Percentiles rank a stretch among this genome's conserved stretches.
Conservation (phyloP, 768 basidiomycete genomes). For the Boletus reticuloceps region DNA sequence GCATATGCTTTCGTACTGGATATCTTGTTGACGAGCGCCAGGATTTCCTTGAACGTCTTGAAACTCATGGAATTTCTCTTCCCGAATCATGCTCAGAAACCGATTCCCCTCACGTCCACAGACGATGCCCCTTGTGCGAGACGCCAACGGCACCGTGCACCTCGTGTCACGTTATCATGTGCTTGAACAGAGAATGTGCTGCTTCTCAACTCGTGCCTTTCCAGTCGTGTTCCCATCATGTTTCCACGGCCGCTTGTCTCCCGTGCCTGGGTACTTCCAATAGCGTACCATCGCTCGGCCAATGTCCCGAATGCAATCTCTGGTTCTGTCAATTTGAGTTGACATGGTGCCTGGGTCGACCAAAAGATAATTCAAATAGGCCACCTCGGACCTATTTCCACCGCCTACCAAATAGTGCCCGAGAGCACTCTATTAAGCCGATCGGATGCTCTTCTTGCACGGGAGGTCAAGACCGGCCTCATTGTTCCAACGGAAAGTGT, state of each 20-base stretch:
- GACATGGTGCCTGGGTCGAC: constrained; percentile 24
- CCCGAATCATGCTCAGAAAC: not conserved
- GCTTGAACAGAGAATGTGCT: constrained; percentile 14
- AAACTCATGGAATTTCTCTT: constrained; percentile 2
- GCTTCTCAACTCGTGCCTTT: constrained; percentile 17
- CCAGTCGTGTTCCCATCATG: constrained; percentile 17
- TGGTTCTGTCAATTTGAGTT: constrained; percentile 23
- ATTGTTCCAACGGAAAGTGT: constrained; percentile 16
- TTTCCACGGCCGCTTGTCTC: constrained; percentile 3
- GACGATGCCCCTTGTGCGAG: constrained; percentile 15
- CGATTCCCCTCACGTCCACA: not conserved
- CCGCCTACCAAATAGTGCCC: not conserved
- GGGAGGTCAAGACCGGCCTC: not conserved
- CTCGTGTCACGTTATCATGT: constrained; percentile 12
- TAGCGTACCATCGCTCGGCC: constrained; percentile 5
- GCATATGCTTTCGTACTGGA: not conserved
- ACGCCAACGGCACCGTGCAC: constrained; percentile 4
- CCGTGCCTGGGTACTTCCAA: constrained; percentile 5
- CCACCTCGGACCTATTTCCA: not conserved
- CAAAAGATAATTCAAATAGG: not conserved
- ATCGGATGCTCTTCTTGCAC: constrained; percentile 14
- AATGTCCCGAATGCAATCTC: constrained; percentile 20
- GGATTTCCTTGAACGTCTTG: constrained; percentile 18
- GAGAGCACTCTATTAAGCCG: constrained; percentile 12
- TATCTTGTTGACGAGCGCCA: not conserved